Evolutionary conservation across 2,329 filamentous ascomycete species (phyloP), one percentile per base, ranked within the genome.

Genomic region (Tympanopsis confertula): DNA sequence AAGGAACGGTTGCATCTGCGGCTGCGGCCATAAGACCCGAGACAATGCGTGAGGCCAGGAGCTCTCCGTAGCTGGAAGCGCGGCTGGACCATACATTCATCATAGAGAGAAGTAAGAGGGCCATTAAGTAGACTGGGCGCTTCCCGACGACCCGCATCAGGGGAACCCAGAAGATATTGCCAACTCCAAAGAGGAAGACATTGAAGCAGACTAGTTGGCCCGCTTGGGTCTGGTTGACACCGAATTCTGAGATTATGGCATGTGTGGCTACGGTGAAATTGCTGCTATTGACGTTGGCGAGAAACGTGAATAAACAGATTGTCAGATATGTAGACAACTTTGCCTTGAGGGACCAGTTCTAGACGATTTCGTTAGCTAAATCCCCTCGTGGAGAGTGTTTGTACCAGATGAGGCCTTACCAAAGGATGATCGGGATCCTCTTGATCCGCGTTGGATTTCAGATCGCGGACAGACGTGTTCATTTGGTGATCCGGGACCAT

Each of bases 221-320:
- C 2, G 52, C 45, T 20, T 44, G 41, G 5, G 41, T 49, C 5
- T 38, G 19, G 20, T 39, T 43, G n/a, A 41, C 45, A 13, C 45
- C 39, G 39, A 55, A 58, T 19, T 58, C 50, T 26, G 50, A 45
- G 20, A 46, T 42, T 2, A 61, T 45, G 3, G 54, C 48, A 24
- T 50, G 40, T 7, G 53, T 50, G 3, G 57, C 56, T 14, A 60
- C 54, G 10, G 56, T 57, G 44, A 59, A 59, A 36, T 57, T 59
- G 35, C 51, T 56, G 15, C 51, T 49, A 40, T 61, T 61, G 37
- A 57, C 51, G 36, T 57, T 58, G 39, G 57, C 55, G 5, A 61
- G 50, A 41, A 61, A 60, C 5, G 55, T 58, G 45, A 58, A 61
- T 38, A 53, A 51, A 42, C 58, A 59, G 35, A 59, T 52, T 7